Percentiles rank a stretch among this genome's conserved stretches.
These are phyloP conservation scores for Aspergillus carbonarius DNA, from an alignment of 2,329 filamentous ascomycete species.

Conservation along the genomic window DNA sequence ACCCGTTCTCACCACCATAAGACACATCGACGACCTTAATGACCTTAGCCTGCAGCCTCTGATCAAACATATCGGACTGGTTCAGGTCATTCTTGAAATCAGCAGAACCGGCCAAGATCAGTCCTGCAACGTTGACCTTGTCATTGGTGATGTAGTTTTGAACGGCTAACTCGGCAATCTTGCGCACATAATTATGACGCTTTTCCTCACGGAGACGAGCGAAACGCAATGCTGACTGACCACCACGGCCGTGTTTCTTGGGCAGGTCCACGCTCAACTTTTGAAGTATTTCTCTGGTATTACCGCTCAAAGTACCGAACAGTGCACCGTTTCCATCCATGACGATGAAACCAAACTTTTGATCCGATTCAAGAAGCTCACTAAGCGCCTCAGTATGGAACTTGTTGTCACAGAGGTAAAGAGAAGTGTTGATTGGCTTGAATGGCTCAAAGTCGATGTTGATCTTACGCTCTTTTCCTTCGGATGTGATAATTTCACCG, in stretches of 20 bases:
- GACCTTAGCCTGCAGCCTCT: conserved; percentile 86
- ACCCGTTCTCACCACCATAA: conserved; percentile 98
- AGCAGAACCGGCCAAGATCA: conserved; percentile 93
- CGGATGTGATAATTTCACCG: conserved; percentile 98
- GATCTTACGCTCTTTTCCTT: conserved; percentile 99
- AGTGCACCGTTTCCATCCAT: conserved; percentile 99
- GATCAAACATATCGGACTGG: conserved; percentile 95
- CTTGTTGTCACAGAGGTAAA: conserved; percentile 99
- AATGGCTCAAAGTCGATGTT: conserved; percentile 99
- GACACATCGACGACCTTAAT: conserved; percentile 99
- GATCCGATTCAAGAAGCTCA: conserved; percentile 95
- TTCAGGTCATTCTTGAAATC: conserved; percentile 99
- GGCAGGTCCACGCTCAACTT: conserved; percentile 98
- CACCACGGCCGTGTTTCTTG: conserved; percentile 99
- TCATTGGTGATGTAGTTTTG: conserved; percentile 99
- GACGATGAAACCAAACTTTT: conserved; percentile 99
- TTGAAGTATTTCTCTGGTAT: conserved; percentile 94
- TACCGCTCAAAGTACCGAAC: conserved; percentile 94
- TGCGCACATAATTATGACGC: conserved; percentile 99
- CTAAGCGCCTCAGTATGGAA: conserved; percentile 98
- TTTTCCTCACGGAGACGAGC: conserved; percentile 99
- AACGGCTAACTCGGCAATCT: conserved; percentile 95
- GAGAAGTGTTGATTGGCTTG: conserved; percentile 99
- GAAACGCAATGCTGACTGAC: conserved; percentile 98
- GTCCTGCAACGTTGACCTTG: conserved; percentile 95